Conservation (phyloP, 345 rosid genomes). For the Citrus glauca region DNA sequence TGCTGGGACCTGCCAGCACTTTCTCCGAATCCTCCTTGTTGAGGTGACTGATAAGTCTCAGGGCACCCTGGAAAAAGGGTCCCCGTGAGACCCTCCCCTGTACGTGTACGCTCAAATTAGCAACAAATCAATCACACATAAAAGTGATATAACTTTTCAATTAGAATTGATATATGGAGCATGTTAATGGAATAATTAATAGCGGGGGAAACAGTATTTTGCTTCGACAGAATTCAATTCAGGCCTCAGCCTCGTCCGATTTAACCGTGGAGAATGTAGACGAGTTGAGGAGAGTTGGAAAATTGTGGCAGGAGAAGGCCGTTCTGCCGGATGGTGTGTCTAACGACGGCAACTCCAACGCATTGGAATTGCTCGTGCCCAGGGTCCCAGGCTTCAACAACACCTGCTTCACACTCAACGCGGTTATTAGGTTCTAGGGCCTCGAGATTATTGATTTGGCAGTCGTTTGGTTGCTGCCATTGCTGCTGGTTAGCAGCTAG, state of each 20-base stretch:
- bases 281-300: conserved; percentile 36
- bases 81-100: conserved; percentile 49
- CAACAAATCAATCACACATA: not conserved
- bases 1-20: conserved; percentile 18
- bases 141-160: not conserved
- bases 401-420: conserved; percentile 49
- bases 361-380: conserved; percentile 56
- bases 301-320: conserved; percentile 60
- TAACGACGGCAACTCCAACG: conserved; percentile 46
- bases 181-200: too few relatives aligned
- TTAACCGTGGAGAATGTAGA: conserved; percentile 52
- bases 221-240: too few relatives aligned
- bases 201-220: too few relatives aligned
- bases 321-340: conserved; percentile 36
- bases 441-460: conserved; percentile 47
- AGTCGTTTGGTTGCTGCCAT: conserved; percentile 31
- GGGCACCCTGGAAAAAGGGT: conserved; percentile 56
- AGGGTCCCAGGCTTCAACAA: conserved; percentile 53
- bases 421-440: conserved; percentile 47
- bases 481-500: conserved; percentile 17
- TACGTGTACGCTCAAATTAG: not conserved
- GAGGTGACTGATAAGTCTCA: conserved; percentile 61
- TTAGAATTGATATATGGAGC: too few relatives aligned
- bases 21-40: conserved; percentile 21
- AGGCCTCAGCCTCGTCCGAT: too few relatives aligned